These are phyloP conservation scores for Ceratobasidium sp. DNA, from an alignment of 1,284 basidiomycete species.

Conservation along the genomic window DNA sequence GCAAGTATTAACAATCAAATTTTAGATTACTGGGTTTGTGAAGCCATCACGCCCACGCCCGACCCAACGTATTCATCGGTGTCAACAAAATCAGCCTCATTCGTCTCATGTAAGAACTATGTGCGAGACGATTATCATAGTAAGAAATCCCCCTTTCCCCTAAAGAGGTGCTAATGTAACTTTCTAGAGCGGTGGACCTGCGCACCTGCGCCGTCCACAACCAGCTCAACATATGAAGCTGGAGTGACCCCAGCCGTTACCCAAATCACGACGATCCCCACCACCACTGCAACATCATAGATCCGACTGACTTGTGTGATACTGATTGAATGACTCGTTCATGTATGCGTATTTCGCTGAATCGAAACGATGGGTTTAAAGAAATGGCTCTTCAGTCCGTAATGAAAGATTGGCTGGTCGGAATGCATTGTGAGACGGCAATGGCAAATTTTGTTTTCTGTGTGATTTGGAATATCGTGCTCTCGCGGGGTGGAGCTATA, in stretches of 20 bases:
- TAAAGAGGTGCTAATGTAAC: background rate
- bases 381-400: no score
- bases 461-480: no score
- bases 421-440: no score
- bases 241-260: background rate
- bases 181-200: conserved; percentile 41
- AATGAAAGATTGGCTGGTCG: no score
- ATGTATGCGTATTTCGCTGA: no score
- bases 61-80: conserved; percentile 21
- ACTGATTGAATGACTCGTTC: no score
- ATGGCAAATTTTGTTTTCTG: no score
- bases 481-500: no score
- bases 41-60: conserved; percentile 19
- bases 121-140: conserved; percentile 29
- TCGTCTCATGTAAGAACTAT: conserved; percentile 32
- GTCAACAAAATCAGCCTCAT: background rate
- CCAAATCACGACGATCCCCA: background rate
- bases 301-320: no score
- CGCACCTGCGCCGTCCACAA: conserved; percentile 16
- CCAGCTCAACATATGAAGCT: background rate
- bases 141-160: background rate
- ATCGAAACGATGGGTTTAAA: no score
- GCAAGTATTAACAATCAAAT: background rate
- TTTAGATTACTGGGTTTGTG: conserved; percentile 25
- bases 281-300: background rate